phyloP scores from a whole-genome alignment of 495 filamentous ascomycete species.

The Neurospora sp. region DNA sequence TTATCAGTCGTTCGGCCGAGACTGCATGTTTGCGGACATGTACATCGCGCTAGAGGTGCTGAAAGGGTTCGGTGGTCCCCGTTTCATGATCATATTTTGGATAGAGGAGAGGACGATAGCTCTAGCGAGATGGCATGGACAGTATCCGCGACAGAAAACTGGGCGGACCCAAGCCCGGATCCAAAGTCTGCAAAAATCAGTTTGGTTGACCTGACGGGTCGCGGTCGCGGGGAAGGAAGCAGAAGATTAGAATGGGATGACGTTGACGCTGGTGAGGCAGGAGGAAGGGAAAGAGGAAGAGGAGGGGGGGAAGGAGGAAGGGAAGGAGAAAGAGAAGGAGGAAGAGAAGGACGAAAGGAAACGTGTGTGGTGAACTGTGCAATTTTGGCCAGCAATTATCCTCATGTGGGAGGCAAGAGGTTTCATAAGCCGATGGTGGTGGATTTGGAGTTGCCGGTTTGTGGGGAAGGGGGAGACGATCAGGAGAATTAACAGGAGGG shows the following conservation, averaged over 20 bases:
- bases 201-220: constrained; percentile 31
- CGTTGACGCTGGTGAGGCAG: constrained; percentile 19
- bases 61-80: constrained; percentile 47
- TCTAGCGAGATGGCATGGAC: background rate
- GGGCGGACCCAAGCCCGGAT: constrained; percentile 30
- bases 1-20: constrained; percentile 68
- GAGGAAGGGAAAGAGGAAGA: constrained; percentile 33
- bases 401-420: constrained; percentile 44
- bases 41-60: constrained; percentile 59
- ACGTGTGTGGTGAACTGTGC: constrained; percentile 73
- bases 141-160: constrained; percentile 9
- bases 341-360: constrained; percentile 37
- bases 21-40: constrained; percentile 82
- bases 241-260: constrained; percentile 20
- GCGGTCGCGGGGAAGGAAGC: constrained; percentile 10
- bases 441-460: constrained; percentile 63
- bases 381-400: constrained; percentile 58
- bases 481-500: background rate
- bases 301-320: constrained; percentile 8
- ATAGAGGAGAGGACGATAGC: constrained; percentile 17
- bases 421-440: constrained; percentile 72
- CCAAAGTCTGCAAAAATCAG: constrained; percentile 30
- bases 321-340: constrained; percentile 1
- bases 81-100: background rate
- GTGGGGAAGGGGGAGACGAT: constrained; percentile 11